Conservation (phyloP, 768 basidiomycete species). For the Amanita polypyramis region DNA sequence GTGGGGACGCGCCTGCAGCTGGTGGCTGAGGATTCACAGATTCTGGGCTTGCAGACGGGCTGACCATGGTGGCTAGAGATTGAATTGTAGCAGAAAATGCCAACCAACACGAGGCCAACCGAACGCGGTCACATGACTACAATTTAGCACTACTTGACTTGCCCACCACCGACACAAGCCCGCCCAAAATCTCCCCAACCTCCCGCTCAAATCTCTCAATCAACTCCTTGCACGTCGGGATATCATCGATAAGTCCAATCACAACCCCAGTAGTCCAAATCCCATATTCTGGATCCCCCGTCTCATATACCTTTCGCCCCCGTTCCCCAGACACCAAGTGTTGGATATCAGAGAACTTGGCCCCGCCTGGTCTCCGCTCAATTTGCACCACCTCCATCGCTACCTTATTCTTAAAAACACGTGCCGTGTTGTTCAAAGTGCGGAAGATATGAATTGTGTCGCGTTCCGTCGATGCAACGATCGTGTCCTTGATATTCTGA, state of each 20-base stretch:
- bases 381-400: conserved; percentile 77
- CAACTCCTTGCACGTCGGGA: conserved; percentile 72
- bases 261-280: conserved; percentile 70
- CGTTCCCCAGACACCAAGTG: conserved; percentile 67
- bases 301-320: conserved; percentile 68
- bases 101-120: conserved; percentile 1
- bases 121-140: conserved; percentile 17
- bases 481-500: conserved; percentile 82
- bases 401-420: conserved; percentile 83
- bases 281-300: conserved; percentile 78
- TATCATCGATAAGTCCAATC: conserved; percentile 70
- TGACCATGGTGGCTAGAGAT: conserved; percentile 5
- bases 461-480: conserved; percentile 71
- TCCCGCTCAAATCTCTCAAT: conserved; percentile 62
- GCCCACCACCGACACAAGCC: conserved; percentile 17
- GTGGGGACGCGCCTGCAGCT: conserved; percentile 26
- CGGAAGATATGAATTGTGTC: conserved; percentile 90
- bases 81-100: background rate
- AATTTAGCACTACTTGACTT: conserved; percentile 31
- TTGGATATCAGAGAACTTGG: conserved; percentile 77
- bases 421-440: conserved; percentile 71
- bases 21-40: conserved; percentile 16
- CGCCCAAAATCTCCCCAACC: conserved; percentile 54
- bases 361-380: conserved; percentile 73
- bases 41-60: conserved; percentile 10